Evolutionary conservation across 306 rosid genomes (phyloP), one percentile per base, ranked within the genome.

Genomic region (Vigna hirtella): DNA sequence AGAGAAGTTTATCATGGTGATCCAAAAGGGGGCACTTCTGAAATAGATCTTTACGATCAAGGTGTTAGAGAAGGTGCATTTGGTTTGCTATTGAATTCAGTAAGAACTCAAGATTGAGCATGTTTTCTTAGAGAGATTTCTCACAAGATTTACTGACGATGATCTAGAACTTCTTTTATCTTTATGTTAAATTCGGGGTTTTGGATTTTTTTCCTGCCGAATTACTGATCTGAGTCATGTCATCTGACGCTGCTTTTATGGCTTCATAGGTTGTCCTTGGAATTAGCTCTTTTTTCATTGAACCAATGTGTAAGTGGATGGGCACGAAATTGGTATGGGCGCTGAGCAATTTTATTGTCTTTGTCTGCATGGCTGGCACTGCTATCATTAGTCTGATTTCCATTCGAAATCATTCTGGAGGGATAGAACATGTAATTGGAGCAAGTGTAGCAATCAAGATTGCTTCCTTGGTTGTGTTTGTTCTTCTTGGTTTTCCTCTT

Each of bases 51-150:
- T n/a, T 96, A 91, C 80, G 90, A 90, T 82, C 93, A 85, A 83
- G 99, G 99, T 77, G 99, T 96, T 79, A 91, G 99, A 91, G 91
- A 91, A 91, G 99, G 99, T 91, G 96, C 99, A 90, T 96, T 96
- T 10, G 99, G 99, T 90, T 90, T 96, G 93, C 95, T 96, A 79
- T 85, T 96, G 96, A 96, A 96, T 93, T 96, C 99, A 53, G 99
- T 96, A 96, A 96, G 99, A 87, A 79, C 93, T 86, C 93, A 62
- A 82, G 84, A 77, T 86, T 87, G 86, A 77, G 73, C 84, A 66
- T 64, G 34, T 42, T 62, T 74, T 62, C 72, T 61, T 42, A 15
- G 58, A 66, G 40, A 76, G 77, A 73, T 36, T 55, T 77, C 34
- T 74, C 28, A 0, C 11, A 18, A 3, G 43, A 4, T 63, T 73